Conservation (phyloP, 306 rosid species). For the Hippophae gyantsensis region DNA sequence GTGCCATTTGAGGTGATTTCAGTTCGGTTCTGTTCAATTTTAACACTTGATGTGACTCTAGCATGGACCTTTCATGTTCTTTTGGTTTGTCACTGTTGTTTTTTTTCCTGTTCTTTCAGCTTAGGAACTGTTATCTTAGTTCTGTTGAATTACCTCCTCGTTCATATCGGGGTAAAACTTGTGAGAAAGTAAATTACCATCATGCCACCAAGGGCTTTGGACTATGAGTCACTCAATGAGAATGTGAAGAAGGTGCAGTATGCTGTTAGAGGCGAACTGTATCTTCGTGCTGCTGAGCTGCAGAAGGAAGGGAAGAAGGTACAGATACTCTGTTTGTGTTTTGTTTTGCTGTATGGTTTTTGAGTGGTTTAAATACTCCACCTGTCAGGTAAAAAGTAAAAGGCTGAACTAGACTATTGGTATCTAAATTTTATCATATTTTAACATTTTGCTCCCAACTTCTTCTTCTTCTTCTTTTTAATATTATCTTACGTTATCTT, state of each 20-base stretch:
- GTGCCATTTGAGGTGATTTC: not conserved
- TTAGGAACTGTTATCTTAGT: conserved; percentile 22
- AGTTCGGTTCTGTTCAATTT: not conserved
- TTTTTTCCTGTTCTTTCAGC: conserved; percentile 17
- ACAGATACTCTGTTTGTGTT: conserved; percentile 9
- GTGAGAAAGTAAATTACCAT: conserved; percentile 29
- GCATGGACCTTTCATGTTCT: not conserved
- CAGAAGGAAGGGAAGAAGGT: conserved; percentile 98
- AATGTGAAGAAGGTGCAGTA: conserved; percentile 90
- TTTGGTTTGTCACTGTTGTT: conserved; percentile 9
- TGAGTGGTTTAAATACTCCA: conserved; percentile 10
- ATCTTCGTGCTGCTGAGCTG: conserved; percentile 93
- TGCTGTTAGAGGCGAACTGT: conserved; percentile 94
- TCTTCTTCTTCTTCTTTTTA: too few relatives aligned
- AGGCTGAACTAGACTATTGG: too few relatives aligned
- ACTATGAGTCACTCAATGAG: conserved; percentile 61
- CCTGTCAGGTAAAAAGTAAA: too few relatives aligned
- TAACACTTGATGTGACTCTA: too few relatives aligned
- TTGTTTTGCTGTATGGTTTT: conserved; percentile 2
- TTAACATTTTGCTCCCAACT: too few relatives aligned
- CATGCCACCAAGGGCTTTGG: conserved; percentile 84
- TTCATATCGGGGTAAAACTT: conserved; percentile 17
- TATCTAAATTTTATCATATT: too few relatives aligned
- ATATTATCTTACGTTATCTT: too few relatives aligned
- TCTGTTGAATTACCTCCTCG: conserved; percentile 12